Evolutionary conservation across 177 flowering plant species (phyloP).

Genomic region (Vitis hybrid): DNA sequence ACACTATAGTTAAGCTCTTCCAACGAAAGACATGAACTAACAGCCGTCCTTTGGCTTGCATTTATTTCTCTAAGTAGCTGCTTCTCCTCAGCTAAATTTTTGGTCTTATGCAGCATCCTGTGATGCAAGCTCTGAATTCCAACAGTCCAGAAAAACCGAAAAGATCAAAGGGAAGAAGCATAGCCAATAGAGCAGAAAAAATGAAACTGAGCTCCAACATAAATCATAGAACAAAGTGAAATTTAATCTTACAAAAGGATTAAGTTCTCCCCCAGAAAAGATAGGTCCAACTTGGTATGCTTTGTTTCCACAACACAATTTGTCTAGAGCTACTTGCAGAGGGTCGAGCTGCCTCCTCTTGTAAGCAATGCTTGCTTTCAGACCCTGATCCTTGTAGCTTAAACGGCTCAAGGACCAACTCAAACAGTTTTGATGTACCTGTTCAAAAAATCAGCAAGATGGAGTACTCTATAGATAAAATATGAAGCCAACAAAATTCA

Average conservation of each 20-base stretch:
- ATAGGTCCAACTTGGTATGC: background rate
- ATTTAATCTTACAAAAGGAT: slow-evolving; percentile 9
- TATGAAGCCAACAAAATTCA: too few species aligned
- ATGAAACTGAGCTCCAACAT: too few species aligned
- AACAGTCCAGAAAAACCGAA: background rate
- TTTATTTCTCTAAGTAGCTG: slow-evolving; percentile 4
- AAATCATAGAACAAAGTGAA: too few species aligned
- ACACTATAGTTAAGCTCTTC: background rate
- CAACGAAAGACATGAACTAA: background rate
- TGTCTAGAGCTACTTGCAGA: background rate
- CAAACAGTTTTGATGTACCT: too few species aligned
- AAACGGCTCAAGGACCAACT: too few species aligned
- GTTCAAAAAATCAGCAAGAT: too few species aligned
- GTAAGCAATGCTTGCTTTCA: too few species aligned
- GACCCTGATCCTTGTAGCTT: too few species aligned
- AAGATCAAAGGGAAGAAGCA: background rate
- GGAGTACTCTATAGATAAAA: too few species aligned
- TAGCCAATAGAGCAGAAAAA: too few species aligned
- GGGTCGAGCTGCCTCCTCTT: background rate
- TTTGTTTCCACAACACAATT: slow-evolving; percentile 1
- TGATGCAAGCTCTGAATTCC: slow-evolving; percentile 11
- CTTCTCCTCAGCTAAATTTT: slow-evolving; percentile 7
- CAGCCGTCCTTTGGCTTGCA: background rate
- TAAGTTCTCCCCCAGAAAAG: background rate
- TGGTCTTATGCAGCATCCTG: slow-evolving; percentile 12